A percentile compares a stretch with the other conserved stretches of the same genome.
Conservation (phyloP, 2,329 filamentous ascomycete genomes). For the Botryotinia globosa region DNA sequence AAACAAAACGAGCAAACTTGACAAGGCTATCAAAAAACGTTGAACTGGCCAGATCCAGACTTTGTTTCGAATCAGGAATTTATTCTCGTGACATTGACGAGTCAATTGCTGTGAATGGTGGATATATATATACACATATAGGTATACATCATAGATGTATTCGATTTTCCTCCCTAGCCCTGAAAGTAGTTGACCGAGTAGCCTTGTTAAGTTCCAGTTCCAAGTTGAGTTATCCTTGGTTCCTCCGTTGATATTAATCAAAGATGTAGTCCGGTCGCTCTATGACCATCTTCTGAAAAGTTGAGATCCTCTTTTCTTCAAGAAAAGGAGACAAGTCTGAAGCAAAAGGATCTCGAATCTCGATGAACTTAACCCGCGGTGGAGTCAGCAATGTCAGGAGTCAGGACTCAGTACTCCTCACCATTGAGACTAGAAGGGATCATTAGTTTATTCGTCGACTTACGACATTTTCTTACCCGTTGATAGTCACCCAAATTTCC, state of each 20-base stretch:
- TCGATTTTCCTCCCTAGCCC: not conserved
- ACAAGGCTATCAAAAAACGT: conserved; percentile 17
- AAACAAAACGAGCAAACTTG: conserved; percentile 15
- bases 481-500: conserved; percentile 2
- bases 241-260: not conserved
- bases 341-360: conserved; percentile 8
- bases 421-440: not conserved
- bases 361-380: not conserved
- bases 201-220: not conserved
- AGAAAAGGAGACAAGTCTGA: not conserved
- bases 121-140: not conserved
- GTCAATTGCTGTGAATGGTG: not conserved
- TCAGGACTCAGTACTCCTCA: no score
- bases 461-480: no score
- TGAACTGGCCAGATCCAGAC: conserved; percentile 5
- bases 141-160: not conserved
- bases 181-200: conserved; percentile 14
- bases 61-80: not conserved
- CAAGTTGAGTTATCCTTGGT: not conserved
- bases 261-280: not conserved
- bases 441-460: not conserved
- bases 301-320: not conserved
- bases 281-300: not conserved
- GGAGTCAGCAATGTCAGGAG: not conserved
- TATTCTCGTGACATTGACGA: not conserved